Conservation (phyloP, 495 filamentous ascomycete genomes). For the Daldinia decipiens region DNA sequence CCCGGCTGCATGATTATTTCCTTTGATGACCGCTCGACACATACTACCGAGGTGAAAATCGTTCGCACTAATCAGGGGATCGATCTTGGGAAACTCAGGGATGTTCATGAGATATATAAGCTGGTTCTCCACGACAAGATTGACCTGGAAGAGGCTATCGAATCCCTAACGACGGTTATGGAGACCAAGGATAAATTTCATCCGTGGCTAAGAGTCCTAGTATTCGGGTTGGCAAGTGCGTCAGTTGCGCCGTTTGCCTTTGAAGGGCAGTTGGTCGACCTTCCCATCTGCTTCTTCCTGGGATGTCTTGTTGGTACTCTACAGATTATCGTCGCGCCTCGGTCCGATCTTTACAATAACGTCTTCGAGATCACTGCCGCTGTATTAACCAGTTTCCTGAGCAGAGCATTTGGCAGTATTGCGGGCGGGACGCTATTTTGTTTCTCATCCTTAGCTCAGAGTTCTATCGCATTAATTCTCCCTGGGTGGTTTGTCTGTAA, state of each 20-base stretch:
- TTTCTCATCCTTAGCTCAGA: slow-evolving; percentile 91
- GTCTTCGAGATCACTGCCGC: slow-evolving; percentile 92
- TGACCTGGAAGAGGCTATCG: slow-evolving; percentile 83
- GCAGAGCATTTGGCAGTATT: slow-evolving; percentile 88
- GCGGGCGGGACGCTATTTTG: slow-evolving; percentile 77
- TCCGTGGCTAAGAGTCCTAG: slow-evolving; percentile 75
- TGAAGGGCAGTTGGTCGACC: slow-evolving; percentile 83
- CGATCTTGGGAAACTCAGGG: slow-evolving; percentile 83
- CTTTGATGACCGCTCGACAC: slow-evolving; percentile 88
- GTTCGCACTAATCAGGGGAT: slow-evolving; percentile 80
- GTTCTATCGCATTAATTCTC: slow-evolving; percentile 89
- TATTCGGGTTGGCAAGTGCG: slow-evolving; percentile 87
- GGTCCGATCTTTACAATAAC: slow-evolving; percentile 83
- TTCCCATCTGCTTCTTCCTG: slow-evolving; percentile 87
- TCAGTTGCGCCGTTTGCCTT: slow-evolving; percentile 90
- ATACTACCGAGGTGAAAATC: slow-evolving; percentile 93
- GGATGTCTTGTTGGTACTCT: slow-evolving; percentile 84
- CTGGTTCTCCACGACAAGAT: slow-evolving; percentile 90
- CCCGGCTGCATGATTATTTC: slow-evolving; percentile 96
- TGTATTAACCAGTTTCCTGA: slow-evolving; percentile 88
- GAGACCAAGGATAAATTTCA: slow-evolving; percentile 70
- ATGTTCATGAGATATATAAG: slow-evolving; percentile 92
- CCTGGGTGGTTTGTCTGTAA: slow-evolving; percentile 82
- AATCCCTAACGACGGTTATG: slow-evolving; percentile 73
- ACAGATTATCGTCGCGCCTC: slow-evolving; percentile 81